Evolutionary conservation across 768 basidiomycete genomes (phyloP).

Genomic region (Termitomyces sp.): DNA sequence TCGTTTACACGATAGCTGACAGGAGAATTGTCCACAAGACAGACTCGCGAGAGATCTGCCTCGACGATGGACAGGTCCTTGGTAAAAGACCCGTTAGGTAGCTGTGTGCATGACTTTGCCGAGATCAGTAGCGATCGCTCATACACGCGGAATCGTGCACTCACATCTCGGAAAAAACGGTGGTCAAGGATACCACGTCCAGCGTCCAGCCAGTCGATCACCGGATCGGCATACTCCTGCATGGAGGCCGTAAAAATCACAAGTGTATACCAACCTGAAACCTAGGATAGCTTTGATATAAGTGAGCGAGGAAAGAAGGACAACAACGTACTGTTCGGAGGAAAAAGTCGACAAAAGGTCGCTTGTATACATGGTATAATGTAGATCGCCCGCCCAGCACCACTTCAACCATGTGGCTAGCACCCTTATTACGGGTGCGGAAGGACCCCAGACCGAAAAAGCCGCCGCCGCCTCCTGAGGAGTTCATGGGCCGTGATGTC

Average conservation of each 20-base stretch:
- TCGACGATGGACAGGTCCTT: conserved; percentile 91
- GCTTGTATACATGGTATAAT: conserved; percentile 96
- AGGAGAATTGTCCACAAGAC: conserved; percentile 95
- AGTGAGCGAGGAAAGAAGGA: neutral
- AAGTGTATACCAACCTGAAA: conserved; percentile 96
- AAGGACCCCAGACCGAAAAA: conserved; percentile 55
- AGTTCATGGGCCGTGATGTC: conserved; percentile 71
- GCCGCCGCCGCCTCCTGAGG: conserved; percentile 43
- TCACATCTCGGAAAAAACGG: conserved; percentile 86
- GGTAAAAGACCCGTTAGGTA: conserved; percentile 90
- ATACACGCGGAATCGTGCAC: conserved; percentile 23
- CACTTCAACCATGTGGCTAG: conserved; percentile 90
- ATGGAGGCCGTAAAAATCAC: conserved; percentile 99
- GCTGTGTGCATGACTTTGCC: conserved; percentile 81
- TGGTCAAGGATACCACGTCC: conserved; percentile 86
- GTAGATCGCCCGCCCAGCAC: conserved; percentile 84
- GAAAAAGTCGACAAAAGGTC: conserved; percentile 96
- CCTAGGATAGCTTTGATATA: conserved; percentile 45
- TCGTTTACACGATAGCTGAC: conserved; percentile 89
- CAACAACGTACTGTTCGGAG: conserved; percentile 64
- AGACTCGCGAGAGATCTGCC: conserved; percentile 85
- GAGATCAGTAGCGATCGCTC: conserved; percentile 1
- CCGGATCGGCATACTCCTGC: conserved; percentile 99
- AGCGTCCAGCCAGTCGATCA: conserved; percentile 98
- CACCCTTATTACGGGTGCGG: conserved; percentile 54